These are phyloP conservation scores for Mortierella sp. DNA, from an alignment of 371 early-diverging fungal species.

Conservation along the genomic window DNA sequence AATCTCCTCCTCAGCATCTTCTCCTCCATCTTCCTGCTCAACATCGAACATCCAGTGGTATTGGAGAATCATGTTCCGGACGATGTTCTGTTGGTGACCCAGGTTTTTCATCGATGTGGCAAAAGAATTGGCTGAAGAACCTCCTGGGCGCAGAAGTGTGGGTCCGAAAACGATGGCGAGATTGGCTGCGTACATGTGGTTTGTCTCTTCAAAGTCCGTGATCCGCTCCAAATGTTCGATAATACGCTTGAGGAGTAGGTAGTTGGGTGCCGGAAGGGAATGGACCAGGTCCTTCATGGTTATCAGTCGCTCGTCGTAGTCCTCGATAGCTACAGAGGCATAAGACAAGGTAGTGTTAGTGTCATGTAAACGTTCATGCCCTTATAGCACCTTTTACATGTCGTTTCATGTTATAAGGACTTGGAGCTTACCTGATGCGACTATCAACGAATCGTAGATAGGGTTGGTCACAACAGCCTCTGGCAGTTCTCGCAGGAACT, in stretches of 20 bases:
- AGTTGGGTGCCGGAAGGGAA: slow-evolving; percentile 76
- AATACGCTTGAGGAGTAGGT: slow-evolving; percentile 73
- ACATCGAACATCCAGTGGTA: slow-evolving; percentile 88
- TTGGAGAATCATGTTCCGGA: slow-evolving; percentile 83
- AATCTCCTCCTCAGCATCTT: slow-evolving; percentile 23
- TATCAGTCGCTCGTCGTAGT: slow-evolving; percentile 83
- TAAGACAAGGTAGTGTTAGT: neutral
- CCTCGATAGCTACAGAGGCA: slow-evolving; percentile 64
- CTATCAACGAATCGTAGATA: slow-evolving; percentile 84
- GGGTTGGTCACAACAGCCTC: slow-evolving; percentile 91
- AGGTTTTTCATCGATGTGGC: slow-evolving; percentile 83
- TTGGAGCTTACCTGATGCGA: slow-evolving; percentile 83
- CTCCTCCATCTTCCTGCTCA: slow-evolving; percentile 64
- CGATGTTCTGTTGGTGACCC: slow-evolving; percentile 82
- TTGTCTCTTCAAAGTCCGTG: slow-evolving; percentile 83
- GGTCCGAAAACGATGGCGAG: slow-evolving; percentile 91
- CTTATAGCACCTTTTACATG: no score
- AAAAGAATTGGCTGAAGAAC: slow-evolving; percentile 76
- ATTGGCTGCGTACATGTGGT: slow-evolving; percentile 90
- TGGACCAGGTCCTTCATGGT: slow-evolving; percentile 80
- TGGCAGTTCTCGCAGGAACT: slow-evolving; percentile 92
- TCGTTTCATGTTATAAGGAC: no score
- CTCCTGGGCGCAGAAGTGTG: slow-evolving; percentile 79
- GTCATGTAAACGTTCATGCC: no score
- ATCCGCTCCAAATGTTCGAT: slow-evolving; percentile 86